Percentiles rank a stretch among this genome's conserved stretches.
phyloP scores from a whole-genome alignment of 2,329 filamentous ascomycete genomes.

The Botrytis fragariae region DNA sequence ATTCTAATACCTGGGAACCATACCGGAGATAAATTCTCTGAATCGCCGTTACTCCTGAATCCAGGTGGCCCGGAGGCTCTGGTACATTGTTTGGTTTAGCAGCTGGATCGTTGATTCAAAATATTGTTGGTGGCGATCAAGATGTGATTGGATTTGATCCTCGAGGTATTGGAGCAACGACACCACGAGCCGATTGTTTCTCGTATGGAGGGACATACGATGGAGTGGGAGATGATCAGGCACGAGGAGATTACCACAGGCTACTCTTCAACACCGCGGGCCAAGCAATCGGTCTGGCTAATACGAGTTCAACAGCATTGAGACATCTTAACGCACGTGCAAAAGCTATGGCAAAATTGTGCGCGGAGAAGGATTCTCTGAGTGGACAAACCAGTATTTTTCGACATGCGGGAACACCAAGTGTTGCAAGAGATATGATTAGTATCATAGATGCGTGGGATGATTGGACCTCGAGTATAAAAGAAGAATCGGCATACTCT shows the following conservation, averaged over 20 bases:
- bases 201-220: constrained; percentile 37
- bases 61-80: constrained; percentile 48
- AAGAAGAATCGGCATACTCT: neutral
- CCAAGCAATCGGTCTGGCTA: constrained; percentile 42
- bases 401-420: constrained; percentile 36
- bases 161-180: constrained; percentile 50
- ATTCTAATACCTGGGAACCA: constrained; percentile 30
- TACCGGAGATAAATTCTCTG: constrained; percentile 34
- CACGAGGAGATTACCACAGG: constrained; percentile 41
- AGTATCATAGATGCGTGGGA: constrained; percentile 39
- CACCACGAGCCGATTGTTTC: constrained; percentile 53
- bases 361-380: constrained; percentile 38
- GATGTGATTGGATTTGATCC: constrained; percentile 51
- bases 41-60: constrained; percentile 46
- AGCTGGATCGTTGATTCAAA: constrained; percentile 38
- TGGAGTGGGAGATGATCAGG: constrained; percentile 37
- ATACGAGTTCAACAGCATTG: constrained; percentile 48
- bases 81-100: constrained; percentile 39
- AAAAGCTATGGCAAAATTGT: constrained; percentile 44
- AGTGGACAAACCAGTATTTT: constrained; percentile 36
- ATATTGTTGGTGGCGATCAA: constrained; percentile 42
- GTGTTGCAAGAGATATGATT: constrained; percentile 41
- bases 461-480: constrained; percentile 28
- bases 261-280: constrained; percentile 24
- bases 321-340: constrained; percentile 47